Percentiles rank a stretch among this genome's conserved stretches.
These are phyloP conservation scores for Rosa hybrid DNA, from an alignment of 331 rosid genomes.

Conservation along the genomic window DNA sequence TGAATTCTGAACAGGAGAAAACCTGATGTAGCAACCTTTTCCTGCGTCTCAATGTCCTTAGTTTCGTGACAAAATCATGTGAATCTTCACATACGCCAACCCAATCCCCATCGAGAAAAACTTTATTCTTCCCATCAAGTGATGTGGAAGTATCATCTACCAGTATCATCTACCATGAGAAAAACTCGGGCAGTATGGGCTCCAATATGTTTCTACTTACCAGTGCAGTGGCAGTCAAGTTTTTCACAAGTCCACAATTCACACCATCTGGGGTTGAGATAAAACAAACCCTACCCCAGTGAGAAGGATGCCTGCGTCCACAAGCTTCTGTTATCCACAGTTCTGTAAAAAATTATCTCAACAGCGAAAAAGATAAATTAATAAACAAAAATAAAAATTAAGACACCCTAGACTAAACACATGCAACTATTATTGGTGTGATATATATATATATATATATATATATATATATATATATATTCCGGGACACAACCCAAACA, in stretches of 20 bases:
- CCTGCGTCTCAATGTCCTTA: constrained; percentile 58
- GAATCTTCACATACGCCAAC: constrained; percentile 81
- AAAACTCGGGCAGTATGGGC: constrained; percentile 38
- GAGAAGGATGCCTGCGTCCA: constrained; percentile 91
- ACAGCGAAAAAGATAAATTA: not conserved
- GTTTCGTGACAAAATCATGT: constrained; percentile 48
- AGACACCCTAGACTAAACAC: too few species aligned
- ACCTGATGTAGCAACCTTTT: constrained; percentile 56
- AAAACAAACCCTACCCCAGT: constrained; percentile 51
- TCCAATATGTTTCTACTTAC: too few species aligned
- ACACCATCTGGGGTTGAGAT: constrained; percentile 95
- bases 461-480: too few species aligned
- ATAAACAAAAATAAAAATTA: not conserved
- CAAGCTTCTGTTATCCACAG: constrained; percentile 28
- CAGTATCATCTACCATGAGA: constrained; percentile 16
- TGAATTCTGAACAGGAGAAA: constrained; percentile 21
- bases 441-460: too few species aligned
- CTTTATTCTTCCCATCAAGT: constrained; percentile 56
- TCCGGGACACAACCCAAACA: not conserved
- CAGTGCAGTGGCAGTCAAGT: not conserved
- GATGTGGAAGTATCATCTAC: constrained; percentile 52
- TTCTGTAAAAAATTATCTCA: not conserved
- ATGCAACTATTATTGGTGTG: too few species aligned
- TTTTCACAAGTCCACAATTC: constrained; percentile 92
- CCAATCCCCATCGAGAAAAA: constrained; percentile 87